Evolutionary conservation across 2,329 filamentous ascomycete species (phyloP).

Genomic region (Epichloe bromicola): DNA sequence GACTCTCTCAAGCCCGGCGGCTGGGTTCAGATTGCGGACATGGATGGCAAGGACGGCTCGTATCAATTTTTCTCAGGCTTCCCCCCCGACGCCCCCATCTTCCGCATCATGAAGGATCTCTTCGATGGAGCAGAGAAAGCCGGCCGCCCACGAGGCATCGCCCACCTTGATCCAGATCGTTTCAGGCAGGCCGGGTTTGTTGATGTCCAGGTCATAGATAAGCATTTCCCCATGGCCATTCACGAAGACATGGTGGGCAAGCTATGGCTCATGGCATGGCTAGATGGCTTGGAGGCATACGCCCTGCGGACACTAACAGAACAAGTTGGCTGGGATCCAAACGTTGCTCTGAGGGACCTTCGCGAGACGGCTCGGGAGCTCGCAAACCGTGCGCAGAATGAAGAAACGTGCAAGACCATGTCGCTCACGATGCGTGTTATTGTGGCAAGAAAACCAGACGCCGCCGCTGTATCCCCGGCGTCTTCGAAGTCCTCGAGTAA

Average conservation of each 20-base stretch:
- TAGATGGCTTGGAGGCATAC: slow-evolving; percentile 37
- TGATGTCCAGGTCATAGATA: slow-evolving; percentile 34
- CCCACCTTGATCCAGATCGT: slow-evolving; percentile 31
- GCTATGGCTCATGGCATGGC: slow-evolving; percentile 38
- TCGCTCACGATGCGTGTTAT: slow-evolving; percentile 35
- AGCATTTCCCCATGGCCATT: slow-evolving; percentile 34
- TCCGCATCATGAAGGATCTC: slow-evolving; percentile 27
- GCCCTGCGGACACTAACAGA: slow-evolving; percentile 38
- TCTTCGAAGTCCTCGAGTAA: neutral
- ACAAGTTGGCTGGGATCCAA: slow-evolving; percentile 39
- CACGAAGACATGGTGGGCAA: slow-evolving; percentile 34
- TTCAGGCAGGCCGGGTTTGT: slow-evolving; percentile 38
- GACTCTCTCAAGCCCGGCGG: slow-evolving; percentile 42
- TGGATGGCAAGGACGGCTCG: slow-evolving; percentile 30
- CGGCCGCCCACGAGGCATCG: slow-evolving; percentile 31
- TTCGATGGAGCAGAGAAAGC: slow-evolving; percentile 29
- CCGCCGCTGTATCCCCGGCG: neutral
- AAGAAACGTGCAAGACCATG: slow-evolving; percentile 28
- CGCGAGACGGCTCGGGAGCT: slow-evolving; percentile 34
- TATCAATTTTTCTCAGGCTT: slow-evolving; percentile 25
- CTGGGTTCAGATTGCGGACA: slow-evolving; percentile 43
- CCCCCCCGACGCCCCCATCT: slow-evolving; percentile 31
- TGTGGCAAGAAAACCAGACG: slow-evolving; percentile 36
- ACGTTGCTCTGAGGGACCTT: slow-evolving; percentile 33
- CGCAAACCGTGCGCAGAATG: slow-evolving; percentile 33